Percentiles rank a stretch among this genome's conserved stretches.
These are phyloP conservation scores for Pachyrhizus erosus DNA, from an alignment of 306 rosid genomes.

Conservation along the genomic window DNA sequence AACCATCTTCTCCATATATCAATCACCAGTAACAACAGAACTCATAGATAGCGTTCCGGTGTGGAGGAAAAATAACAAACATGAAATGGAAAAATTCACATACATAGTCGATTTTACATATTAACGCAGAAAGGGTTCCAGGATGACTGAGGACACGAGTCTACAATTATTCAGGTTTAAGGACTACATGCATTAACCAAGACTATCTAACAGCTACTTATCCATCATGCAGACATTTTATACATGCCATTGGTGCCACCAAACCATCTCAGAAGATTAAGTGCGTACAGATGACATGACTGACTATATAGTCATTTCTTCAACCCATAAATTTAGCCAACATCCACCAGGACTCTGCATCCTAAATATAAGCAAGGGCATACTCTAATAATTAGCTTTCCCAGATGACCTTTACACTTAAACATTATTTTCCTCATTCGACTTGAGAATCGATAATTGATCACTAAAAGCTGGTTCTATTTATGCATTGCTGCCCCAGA, in stretches of 20 bases:
- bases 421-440: conserved; percentile 29
- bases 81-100: background rate
- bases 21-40: background rate
- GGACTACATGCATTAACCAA: conserved; percentile 35
- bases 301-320: conserved; percentile 5
- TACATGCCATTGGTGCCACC: conserved; percentile 40
- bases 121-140: background rate
- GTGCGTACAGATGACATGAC: conserved; percentile 20
- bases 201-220: conserved; percentile 29
- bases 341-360: conserved; percentile 17
- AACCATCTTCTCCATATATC: background rate
- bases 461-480: conserved; percentile 5
- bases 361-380: conserved; percentile 31
- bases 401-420: conserved; percentile 5
- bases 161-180: conserved; percentile 39
- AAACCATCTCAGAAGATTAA: conserved; percentile 37
- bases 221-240: conserved; percentile 34
- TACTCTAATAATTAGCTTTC: conserved; percentile 18
- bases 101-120: conserved; percentile 31
- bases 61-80: background rate
- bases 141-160: conserved; percentile 24
- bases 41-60: background rate
- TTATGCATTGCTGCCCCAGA: conserved; percentile 17
- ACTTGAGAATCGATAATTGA: conserved; percentile 36
- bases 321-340: conserved; percentile 26